phyloP scores from a whole-genome alignment of 495 filamentous ascomycete species.

The Aspergillus biplanus region DNA sequence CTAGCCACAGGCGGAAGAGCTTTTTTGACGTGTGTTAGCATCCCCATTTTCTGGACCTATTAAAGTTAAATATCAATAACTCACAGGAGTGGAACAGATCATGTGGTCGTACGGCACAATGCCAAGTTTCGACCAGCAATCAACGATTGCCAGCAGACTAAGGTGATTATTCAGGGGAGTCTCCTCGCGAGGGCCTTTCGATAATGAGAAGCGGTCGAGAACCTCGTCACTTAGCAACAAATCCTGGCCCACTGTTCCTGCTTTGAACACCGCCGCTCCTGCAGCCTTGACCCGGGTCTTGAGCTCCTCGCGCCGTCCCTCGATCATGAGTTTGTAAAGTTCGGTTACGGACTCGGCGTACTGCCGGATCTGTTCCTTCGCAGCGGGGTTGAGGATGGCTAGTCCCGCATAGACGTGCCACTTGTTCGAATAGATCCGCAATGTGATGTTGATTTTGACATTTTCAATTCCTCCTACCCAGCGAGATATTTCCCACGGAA shows the following conservation, averaged over 20 bases:
- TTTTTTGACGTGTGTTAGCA: conserved; percentile 28
- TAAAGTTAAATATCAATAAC: conserved; percentile 19
- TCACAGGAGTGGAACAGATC: conserved; percentile 93
- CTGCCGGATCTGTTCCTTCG: conserved; percentile 88
- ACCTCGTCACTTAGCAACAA: conserved; percentile 80
- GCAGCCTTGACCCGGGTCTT: conserved; percentile 76
- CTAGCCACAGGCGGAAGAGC: conserved; percentile 97
- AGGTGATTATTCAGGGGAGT: conserved; percentile 88
- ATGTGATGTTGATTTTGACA: conserved; percentile 96
- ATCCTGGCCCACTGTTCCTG: conserved; percentile 57
- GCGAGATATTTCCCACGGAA: conserved; percentile 91
- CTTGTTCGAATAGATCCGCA: conserved; percentile 97
- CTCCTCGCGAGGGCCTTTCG: conserved; percentile 61
- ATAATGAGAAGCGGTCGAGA: conserved; percentile 83
- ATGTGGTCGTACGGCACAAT: conserved; percentile 99
- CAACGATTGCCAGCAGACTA: conserved; percentile 94
- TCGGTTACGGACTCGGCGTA: conserved; percentile 93
- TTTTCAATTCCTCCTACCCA: conserved; percentile 98
- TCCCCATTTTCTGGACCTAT: not conserved
- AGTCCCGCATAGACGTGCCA: conserved; percentile 99
- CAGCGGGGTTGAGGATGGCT: conserved; percentile 92
- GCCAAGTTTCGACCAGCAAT: conserved; percentile 91
- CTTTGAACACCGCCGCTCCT: conserved; percentile 76
- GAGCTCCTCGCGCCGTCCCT: conserved; percentile 79
- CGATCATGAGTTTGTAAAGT: conserved; percentile 94